A percentile compares a stretch with the other conserved stretches of the same genome.
phyloP scores from a whole-genome alignment of 2,329 filamentous ascomycete species.

The Alternaria gaisen region DNA sequence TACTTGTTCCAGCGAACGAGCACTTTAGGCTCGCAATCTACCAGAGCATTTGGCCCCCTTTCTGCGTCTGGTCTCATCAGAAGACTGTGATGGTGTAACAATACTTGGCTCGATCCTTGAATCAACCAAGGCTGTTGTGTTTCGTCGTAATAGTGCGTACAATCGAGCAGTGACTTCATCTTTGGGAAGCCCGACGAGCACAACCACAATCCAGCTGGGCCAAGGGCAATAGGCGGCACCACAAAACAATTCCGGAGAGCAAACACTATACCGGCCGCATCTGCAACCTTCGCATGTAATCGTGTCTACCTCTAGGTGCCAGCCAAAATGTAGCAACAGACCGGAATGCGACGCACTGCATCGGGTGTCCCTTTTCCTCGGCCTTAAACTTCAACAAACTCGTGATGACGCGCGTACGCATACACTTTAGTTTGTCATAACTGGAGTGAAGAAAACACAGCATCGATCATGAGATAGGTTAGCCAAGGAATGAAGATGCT shows the following conservation, averaged over 20 bases:
- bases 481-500: neutral
- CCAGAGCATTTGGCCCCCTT: conserved; percentile 27
- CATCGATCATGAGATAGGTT: neutral
- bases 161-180: neutral
- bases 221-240: conserved; percentile 1
- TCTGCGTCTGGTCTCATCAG: conserved; percentile 13
- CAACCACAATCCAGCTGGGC: neutral
- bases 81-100: conserved; percentile 16
- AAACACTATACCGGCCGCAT: conserved; percentile 5
- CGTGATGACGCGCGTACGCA: neutral
- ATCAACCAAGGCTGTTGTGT: neutral
- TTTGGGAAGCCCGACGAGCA: neutral
- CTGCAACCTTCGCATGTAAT: conserved; percentile 2
- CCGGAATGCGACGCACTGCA: neutral
- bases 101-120: neutral
- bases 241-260: neutral
- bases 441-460: neutral
- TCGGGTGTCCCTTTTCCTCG: neutral
- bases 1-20: conserved; percentile 33
- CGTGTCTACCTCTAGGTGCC: neutral
- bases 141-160: neutral
- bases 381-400: neutral
- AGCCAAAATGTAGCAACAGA: neutral
- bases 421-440: neutral
- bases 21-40: conserved; percentile 27